Evolutionary conservation across 805 yeast species (phyloP), one percentile per base, ranked within the genome.

Genomic region (Candida insectorum): DNA sequence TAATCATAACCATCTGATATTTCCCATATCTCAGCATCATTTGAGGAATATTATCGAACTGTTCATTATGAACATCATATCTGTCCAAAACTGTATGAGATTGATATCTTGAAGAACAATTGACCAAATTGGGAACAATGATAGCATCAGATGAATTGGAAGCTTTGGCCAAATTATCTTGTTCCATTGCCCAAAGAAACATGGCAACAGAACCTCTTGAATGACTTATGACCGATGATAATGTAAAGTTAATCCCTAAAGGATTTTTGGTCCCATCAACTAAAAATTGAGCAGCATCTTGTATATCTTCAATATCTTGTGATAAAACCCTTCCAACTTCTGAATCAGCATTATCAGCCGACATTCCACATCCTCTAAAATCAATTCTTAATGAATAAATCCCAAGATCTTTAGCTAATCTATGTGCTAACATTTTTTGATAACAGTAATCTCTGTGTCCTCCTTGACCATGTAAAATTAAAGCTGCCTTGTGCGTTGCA

Each of bases 391-490:
- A 67, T 3, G 82, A 73, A 50, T 69, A 77, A 36, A 77, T 62
- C 0, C 94, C 95, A 38, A 72, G 53, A 11, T 71, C 70, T 2
- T 60, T 52, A 0, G 88, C 79, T 34, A 89, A 54, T 16, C 57
- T 59, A 17, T 73, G 71, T 0, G 94, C 89, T 27, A 86, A 56
- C 11, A 60, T 47, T 16, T 74, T 72, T 43, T 82, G 87, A 56
- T 82, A 88, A 39, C 85, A 77, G 52, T 85, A 82, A 61, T 84
- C 75, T 44, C 86, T 75, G 52, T 89, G 94, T 0, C 95, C 94
- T 1, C 80, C 89, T 41, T 75, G 82, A 1, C 97, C 97, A 54
- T 89, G 97, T n/a, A 78, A 44, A 12, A 88, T 51, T 5, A 88
- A 51, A 0, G 81, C 86, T 24, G 73, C 65, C 39, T 73, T 69